These are phyloP conservation scores for Artemisia argyi DNA, from an alignment of 129 eudicot species.

Conservation along the genomic window DNA sequence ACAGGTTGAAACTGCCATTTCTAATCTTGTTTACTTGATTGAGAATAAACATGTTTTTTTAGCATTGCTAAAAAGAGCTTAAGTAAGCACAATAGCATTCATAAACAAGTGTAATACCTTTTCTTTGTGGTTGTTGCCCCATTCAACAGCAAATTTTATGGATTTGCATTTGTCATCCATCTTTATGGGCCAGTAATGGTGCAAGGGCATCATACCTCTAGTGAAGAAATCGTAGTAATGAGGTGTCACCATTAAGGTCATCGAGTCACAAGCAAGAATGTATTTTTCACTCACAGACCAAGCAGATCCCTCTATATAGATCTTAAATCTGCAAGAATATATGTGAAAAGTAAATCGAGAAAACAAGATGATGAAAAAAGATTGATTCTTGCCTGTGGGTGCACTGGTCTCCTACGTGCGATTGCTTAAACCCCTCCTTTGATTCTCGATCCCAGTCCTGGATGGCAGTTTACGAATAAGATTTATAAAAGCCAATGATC, in stretches of 20 bases:
- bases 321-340: conserved; percentile 52
- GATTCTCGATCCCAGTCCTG: conserved; percentile 70
- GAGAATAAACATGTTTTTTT: background rate
- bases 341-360: background rate
- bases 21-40: background rate
- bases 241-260: conserved; percentile 63
- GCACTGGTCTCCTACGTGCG: conserved; percentile 70
- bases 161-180: conserved; percentile 78
- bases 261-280: conserved; percentile 89
- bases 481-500: too few relatives aligned
- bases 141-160: conserved; percentile 77
- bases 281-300: conserved; percentile 95
- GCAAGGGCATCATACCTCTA: conserved; percentile 67
- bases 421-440: conserved; percentile 62
- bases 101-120: conserved; percentile 37
- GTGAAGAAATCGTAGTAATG: conserved; percentile 83
- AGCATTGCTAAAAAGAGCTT: background rate
- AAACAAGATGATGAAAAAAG: background rate
- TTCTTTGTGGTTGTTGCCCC: conserved; percentile 73
- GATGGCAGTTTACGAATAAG: background rate
- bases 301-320: conserved; percentile 88
- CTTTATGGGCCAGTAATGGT: conserved; percentile 87
- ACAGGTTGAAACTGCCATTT: too few relatives aligned
- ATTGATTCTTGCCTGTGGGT: conserved; percentile 41
- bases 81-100: background rate